Conservation (phyloP, 75 land plant species). For the Picea glauca region DNA sequence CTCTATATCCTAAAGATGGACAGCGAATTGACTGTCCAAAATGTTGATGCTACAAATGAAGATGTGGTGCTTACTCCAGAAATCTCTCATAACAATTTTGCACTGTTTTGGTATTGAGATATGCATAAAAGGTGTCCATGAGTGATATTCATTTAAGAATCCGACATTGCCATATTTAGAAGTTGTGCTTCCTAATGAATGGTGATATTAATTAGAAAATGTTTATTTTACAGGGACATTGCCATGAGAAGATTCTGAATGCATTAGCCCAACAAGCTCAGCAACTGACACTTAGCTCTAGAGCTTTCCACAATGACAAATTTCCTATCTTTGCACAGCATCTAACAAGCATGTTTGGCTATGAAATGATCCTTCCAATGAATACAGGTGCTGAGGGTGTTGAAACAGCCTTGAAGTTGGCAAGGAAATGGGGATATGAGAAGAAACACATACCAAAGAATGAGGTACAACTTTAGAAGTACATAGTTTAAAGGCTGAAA, state of each 20-base stretch:
- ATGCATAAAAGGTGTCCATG: background rate
- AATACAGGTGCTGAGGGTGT: constrained; percentile 99
- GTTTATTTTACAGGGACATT: constrained; percentile 75
- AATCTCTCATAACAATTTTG: background rate
- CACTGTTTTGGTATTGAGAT: background rate
- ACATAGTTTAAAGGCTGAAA: background rate
- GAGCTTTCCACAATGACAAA: constrained; percentile 96
- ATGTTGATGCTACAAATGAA: no score
- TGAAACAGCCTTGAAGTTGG: constrained; percentile 95
- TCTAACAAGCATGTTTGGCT: constrained; percentile 76
- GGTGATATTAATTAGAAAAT: background rate
- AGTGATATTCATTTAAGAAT: background rate
- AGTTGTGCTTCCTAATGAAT: background rate
- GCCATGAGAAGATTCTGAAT: constrained; percentile 85
- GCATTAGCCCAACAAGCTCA: constrained; percentile 85
- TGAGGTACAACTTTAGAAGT: constrained; percentile 43
- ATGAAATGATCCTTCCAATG: constrained; percentile 99
- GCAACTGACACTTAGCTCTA: constrained; percentile 86
- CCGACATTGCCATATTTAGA: background rate
- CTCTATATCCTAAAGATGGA: no score
- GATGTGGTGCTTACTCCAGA: no score
- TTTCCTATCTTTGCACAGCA: constrained; percentile 87
- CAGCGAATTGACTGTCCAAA: no score
- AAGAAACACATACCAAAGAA: constrained; percentile 86
- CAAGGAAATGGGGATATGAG: constrained; percentile 98